Percentiles rank a stretch among this genome's conserved stretches.
These are phyloP conservation scores for Russula vinacea DNA, from an alignment of 768 basidiomycete species.

Conservation along the genomic window DNA sequence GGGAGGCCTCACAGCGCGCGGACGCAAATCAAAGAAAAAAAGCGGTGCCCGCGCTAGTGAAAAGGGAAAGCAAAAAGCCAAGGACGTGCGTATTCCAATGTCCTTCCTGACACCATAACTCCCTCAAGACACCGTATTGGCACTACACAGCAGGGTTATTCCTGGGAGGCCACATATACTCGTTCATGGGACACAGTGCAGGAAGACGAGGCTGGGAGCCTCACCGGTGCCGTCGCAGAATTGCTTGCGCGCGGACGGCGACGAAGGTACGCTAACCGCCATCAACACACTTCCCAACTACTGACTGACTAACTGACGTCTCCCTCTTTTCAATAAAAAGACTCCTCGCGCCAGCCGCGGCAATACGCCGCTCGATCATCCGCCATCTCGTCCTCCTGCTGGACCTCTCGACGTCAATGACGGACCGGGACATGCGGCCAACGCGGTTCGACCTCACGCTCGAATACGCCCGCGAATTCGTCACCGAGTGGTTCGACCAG, in stretches of 20 bases:
- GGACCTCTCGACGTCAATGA: constrained; percentile 89
- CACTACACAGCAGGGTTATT: constrained; percentile 66
- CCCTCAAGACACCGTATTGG: background rate
- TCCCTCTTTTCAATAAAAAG: constrained; percentile 39
- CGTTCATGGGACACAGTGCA: constrained; percentile 97
- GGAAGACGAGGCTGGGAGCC: constrained; percentile 89
- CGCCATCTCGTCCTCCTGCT: constrained; percentile 91
- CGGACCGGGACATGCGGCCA: constrained; percentile 93
- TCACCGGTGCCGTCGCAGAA: constrained; percentile 87
- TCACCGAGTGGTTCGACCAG: constrained; percentile 98
- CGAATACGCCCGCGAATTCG: constrained; percentile 87
- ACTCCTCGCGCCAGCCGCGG: constrained; percentile 74
- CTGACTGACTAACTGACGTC: background rate
- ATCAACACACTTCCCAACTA: background rate
- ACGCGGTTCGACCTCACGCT: constrained; percentile 89
- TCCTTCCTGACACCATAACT: background rate
- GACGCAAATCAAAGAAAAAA: constrained; percentile 21
- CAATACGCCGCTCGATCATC: constrained; percentile 93
- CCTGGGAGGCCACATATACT: constrained; percentile 94
- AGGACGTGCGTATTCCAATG: constrained; percentile 25
- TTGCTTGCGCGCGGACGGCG: constrained; percentile 82
- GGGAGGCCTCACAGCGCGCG: constrained; percentile 19
- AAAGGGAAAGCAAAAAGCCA: constrained; percentile 26
- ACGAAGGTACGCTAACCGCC: constrained; percentile 54
- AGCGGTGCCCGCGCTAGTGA: constrained; percentile 10